Evolutionary conservation across 2,329 filamentous ascomycete genomes (phyloP), one percentile per base, ranked within the genome.

Genomic region (Trichoderma sp.): DNA sequence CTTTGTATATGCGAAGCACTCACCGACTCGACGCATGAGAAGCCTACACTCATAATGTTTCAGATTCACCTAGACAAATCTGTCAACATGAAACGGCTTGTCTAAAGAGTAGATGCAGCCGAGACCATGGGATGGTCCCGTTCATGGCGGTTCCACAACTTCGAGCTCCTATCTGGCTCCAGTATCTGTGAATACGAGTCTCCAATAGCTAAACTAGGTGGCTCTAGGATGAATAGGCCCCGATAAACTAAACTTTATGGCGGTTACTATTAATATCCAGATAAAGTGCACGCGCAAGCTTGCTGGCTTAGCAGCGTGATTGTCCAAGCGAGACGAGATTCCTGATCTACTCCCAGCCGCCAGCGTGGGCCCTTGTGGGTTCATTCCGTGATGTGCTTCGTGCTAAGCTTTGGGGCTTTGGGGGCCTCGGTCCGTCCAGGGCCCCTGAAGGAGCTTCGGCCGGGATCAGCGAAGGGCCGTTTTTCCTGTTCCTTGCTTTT

Each of bases 331-430:
- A 58, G 47, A 58, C 21, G n/a, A 69, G 66, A 64, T 64, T 56
- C 28, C 24, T 57, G 47, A 57, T 64, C 60, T 71, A 6, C 47
- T 58, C 57, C 30, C 21, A 24, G 67, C 43, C 21, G 24, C 30
- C 58, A 63, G 21, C 67, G 61, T 71, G 68, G 68, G 51, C 24
- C 68, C 8, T 28, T 14, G 58, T 71, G 57, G 66, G 36, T 30
- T 60, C 56, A 34, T 69, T 57, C 66, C 56, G 66, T 61, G 36
- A 60, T 68, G 56, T 43, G 24, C 66, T 70, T 60, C 4, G 43
- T 53, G 57, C 67, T 70, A 70, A 70, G 57, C 67, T 70, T 70
- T 70, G 39, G 39, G 39, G n/a, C 56, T 24, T 53, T 30, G 57
- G 39, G 39, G 39, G n/a, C 56, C 32, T 53, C 39, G 57, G 57